Conservation (phyloP, 371 early-diverging fungal genomes). For the Dichotomocladium elegans region DNA sequence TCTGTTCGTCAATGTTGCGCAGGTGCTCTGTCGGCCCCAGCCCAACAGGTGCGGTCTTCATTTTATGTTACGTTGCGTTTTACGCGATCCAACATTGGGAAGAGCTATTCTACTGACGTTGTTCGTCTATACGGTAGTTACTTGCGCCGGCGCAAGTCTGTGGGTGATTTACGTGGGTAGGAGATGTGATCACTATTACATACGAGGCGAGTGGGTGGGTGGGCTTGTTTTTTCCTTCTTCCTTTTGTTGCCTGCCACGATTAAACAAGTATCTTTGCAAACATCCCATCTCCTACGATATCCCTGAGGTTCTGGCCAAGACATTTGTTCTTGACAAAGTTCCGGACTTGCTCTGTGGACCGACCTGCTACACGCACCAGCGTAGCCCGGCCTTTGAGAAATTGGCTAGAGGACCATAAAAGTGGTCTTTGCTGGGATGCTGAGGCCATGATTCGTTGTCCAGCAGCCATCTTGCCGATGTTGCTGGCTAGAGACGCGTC, state of each 20-base stretch:
- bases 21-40: constrained; percentile 54
- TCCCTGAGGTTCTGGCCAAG: constrained; percentile 21
- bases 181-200: not conserved
- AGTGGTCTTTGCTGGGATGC: constrained; percentile 17
- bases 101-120: too few relatives aligned
- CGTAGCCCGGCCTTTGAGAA: constrained; percentile 25
- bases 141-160: too few relatives aligned
- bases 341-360: constrained; percentile 40
- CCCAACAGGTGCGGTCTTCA: constrained; percentile 61
- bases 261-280: constrained; percentile 33
- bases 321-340: constrained; percentile 42
- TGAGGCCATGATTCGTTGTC: constrained; percentile 22
- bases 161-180: not conserved
- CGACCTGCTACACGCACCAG: constrained; percentile 42
- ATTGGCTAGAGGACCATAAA: constrained; percentile 34
- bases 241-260: too few relatives aligned
- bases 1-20: constrained; percentile 43
- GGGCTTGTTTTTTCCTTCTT: not conserved
- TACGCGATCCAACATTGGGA: too few relatives aligned
- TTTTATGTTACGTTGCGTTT: too few relatives aligned
- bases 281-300: constrained; percentile 44
- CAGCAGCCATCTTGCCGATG: constrained; percentile 21
- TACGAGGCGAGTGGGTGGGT: too few relatives aligned
- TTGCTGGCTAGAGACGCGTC: constrained; percentile 3
- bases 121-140: too few relatives aligned